Percentiles rank a stretch among this genome's conserved stretches.
phyloP scores from a whole-genome alignment of 2,329 filamentous ascomycete genomes.

The Fonsecaea nubica region DNA sequence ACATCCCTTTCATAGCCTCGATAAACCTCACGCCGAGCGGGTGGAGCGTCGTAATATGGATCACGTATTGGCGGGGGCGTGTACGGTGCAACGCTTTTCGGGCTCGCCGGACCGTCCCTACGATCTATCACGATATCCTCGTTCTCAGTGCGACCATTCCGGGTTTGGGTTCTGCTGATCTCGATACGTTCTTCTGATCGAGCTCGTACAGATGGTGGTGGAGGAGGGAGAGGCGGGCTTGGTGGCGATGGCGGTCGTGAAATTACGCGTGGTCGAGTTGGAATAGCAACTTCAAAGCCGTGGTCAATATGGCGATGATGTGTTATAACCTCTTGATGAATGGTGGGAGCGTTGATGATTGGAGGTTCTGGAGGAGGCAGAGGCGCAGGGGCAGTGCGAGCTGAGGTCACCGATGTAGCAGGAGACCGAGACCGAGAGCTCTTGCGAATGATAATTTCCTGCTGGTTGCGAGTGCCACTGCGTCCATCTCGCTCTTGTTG shows the following conservation, averaged over 20 bases:
- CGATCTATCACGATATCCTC: slow-evolving; percentile 69
- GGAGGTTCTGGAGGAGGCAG: slow-evolving; percentile 64
- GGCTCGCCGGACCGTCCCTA: slow-evolving; percentile 49
- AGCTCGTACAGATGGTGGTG: slow-evolving; percentile 41
- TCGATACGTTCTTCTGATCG: slow-evolving; percentile 61
- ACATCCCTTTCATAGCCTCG: slow-evolving; percentile 56
- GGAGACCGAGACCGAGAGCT: slow-evolving; percentile 43
- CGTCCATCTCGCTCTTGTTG: slow-evolving; percentile 48
- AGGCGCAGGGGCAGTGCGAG: slow-evolving; percentile 59
- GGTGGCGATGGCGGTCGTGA: slow-evolving; percentile 50
- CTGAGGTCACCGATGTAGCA: slow-evolving; percentile 28
- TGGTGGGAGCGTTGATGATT: slow-evolving; percentile 75
- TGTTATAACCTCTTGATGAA: slow-evolving; percentile 87
- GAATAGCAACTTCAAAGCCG: slow-evolving; percentile 57
- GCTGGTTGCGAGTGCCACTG: slow-evolving; percentile 30
- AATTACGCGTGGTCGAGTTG: slow-evolving; percentile 46
- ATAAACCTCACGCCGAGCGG: slow-evolving; percentile 48
- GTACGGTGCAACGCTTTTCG: slow-evolving; percentile 45
- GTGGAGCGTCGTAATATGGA: slow-evolving; percentile 37
- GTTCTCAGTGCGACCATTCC: slow-evolving; percentile 61
- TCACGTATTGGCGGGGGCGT: slow-evolving; percentile 36
- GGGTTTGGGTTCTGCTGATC: slow-evolving; percentile 56
- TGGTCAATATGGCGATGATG: slow-evolving; percentile 88
- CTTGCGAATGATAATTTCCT: slow-evolving; percentile 50
- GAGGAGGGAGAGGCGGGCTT: slow-evolving; percentile 45